Base-by-base conservation (phyloP, 164 flowering plant genomes). In the Stephania yunnanensis region DNA sequence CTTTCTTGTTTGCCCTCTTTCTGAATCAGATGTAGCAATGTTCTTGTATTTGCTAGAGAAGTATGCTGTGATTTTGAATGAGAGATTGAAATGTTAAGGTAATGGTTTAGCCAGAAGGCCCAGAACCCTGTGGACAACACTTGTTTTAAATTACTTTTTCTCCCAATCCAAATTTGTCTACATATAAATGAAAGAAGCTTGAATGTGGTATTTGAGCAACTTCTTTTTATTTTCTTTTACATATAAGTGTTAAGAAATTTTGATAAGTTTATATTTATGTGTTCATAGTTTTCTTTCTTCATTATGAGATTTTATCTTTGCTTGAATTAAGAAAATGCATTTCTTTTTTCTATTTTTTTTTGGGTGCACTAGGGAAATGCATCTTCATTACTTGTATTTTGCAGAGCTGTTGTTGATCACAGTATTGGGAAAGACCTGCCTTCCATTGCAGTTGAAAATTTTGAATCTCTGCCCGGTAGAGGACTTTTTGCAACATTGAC, bases 351-450 rank as follows among this genome's bases (percentile, higher is more conserved):
- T 36, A 0, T 36, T 4, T 2, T 36, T 36, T 36, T 36, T 36
- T 36, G 42, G 42, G 42, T 36, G 42, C 42, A 36, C 42, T 36
- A 4, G 4, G 42, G 42, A 50, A 52, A 30, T 72, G 69, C 5
- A 30, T 69, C 36, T n/a, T 10, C 1, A 46, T 71, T 7, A 58
- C 55, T 80, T 83, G 63, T 50, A 70, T 85, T 69, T 69, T 86
- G 82, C 92, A 93, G 98, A 87, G 99, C 99, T 78, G 95, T 95
- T 76, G 91, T 95, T 20, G 97, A 90, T 80, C 98, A 95, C 82
- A 91, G 96, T 82, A 65, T 81, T 55, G 99, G 95, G 58, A 86
- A 90, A 82, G 97, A 93, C 74, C 95, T 95, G 68, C 99, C 99
- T 78, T 78, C 90, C 76, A 83, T 95, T 77, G 83, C 89, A 70